phyloP scores from a whole-genome alignment of 176 grass and related monocot genomes.

The Zea luxurians region DNA sequence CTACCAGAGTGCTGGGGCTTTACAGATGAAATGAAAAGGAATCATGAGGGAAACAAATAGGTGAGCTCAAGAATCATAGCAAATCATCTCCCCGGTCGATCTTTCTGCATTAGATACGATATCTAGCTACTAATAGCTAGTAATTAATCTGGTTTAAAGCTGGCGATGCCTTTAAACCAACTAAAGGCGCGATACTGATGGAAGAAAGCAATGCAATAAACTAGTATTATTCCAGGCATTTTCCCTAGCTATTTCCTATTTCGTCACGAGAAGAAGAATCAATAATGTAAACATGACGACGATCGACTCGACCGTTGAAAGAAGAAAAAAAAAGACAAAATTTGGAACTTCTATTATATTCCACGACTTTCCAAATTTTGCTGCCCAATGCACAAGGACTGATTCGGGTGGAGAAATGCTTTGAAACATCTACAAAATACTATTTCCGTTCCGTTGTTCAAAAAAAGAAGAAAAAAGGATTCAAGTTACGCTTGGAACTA shows the following conservation, averaged over 20 bases:
- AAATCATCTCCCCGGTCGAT: background rate
- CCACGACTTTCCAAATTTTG: background rate
- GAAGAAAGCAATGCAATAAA: constrained; percentile 25
- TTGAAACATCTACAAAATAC: background rate
- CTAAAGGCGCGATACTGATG: constrained; percentile 35
- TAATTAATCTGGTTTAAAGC: background rate
- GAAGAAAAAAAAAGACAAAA: too few species aligned
- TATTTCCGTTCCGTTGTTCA: too few species aligned
- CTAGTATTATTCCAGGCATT: background rate
- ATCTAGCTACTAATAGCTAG: background rate
- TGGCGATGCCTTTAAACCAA: constrained; percentile 26
- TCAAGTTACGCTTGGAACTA: constrained; percentile 19
- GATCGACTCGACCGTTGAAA: too few species aligned
- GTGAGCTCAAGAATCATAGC: background rate
- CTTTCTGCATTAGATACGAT: background rate
- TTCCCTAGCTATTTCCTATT: background rate
- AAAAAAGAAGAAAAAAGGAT: background rate
- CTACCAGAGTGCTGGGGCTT: background rate
- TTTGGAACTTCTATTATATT: background rate
- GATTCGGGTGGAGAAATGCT: background rate
- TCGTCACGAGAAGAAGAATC: background rate
- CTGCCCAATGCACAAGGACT: background rate
- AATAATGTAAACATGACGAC: background rate
- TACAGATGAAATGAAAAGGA: background rate
- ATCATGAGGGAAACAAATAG: background rate